These are phyloP conservation scores for Platanus orientalis DNA, from an alignment of 164 flowering plant species.

Conservation along the genomic window DNA sequence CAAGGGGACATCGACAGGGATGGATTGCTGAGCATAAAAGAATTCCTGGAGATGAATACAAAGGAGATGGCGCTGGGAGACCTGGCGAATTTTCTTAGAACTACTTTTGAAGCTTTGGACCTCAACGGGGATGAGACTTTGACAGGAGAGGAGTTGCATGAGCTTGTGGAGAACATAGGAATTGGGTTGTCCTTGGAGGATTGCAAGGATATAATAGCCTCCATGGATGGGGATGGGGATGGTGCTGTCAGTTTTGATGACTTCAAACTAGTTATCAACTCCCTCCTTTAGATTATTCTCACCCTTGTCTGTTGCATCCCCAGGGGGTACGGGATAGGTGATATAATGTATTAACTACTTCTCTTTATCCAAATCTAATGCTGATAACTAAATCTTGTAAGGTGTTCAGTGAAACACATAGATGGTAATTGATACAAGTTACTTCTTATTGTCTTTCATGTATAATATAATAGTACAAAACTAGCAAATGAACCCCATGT, in stretches of 20 bases:
- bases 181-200: conserved; percentile 7
- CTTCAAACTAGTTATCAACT: conserved; percentile 30
- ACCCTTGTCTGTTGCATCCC: no score
- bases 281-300: conserved; percentile 25
- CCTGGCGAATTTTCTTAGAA: not conserved
- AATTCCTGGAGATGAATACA: conserved; percentile 2
- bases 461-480: no score
- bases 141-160: not conserved
- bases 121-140: not conserved
- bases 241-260: conserved; percentile 40
- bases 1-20: not conserved
- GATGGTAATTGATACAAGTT: no score
- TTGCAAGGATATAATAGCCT: conserved; percentile 31
- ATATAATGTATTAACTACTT: no score
- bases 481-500: no score
- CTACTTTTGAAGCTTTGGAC: not conserved
- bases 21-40: not conserved
- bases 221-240: conserved; percentile 48
- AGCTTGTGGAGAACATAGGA: not conserved
- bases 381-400: no score
- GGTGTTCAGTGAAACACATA: no score
- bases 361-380: no score
- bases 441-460: no score
- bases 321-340: no score
- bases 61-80: not conserved